Conservation (phyloP, 768 basidiomycete species). For the Xerocomus brunneocitrinus region DNA sequence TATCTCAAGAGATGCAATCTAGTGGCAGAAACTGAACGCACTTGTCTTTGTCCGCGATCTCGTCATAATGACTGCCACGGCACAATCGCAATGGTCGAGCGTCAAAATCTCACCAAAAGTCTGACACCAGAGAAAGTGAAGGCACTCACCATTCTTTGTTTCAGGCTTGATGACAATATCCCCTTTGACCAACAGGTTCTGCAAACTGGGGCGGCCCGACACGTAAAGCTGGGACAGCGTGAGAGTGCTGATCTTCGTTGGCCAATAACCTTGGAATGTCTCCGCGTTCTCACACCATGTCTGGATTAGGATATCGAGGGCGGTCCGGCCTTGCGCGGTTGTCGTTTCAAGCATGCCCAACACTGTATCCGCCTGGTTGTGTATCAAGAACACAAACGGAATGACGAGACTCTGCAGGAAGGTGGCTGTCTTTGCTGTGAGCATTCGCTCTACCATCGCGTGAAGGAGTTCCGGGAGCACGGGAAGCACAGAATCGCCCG, state of each 20-base stretch:
- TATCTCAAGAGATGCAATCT: background rate
- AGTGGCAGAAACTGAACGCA: constrained; percentile 37
- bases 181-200: constrained; percentile 76
- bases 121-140: constrained; percentile 7
- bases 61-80: constrained; percentile 85
- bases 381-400: constrained; percentile 91
- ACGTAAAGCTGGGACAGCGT: constrained; percentile 73
- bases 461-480: constrained; percentile 84
- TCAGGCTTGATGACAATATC: constrained; percentile 83
- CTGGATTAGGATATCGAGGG: constrained; percentile 82
- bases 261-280: constrained; percentile 95
- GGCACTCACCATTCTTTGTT: constrained; percentile 70
- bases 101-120: constrained; percentile 12
- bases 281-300: constrained; percentile 95
- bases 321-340: constrained; percentile 53
- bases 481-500: constrained; percentile 74
- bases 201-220: constrained; percentile 61
- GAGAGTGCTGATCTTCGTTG: constrained; percentile 77
- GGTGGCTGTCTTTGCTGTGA: constrained; percentile 81
- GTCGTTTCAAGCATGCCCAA: constrained; percentile 72
- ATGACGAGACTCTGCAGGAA: constrained; percentile 91
- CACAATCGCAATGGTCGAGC: constrained; percentile 20
- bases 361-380: constrained; percentile 79
- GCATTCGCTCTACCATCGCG: constrained; percentile 79
- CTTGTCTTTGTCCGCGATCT: constrained; percentile 84